phyloP scores from a whole-genome alignment of 495 filamentous ascomycete species.

The Staphylotrichum tortipilum region DNA sequence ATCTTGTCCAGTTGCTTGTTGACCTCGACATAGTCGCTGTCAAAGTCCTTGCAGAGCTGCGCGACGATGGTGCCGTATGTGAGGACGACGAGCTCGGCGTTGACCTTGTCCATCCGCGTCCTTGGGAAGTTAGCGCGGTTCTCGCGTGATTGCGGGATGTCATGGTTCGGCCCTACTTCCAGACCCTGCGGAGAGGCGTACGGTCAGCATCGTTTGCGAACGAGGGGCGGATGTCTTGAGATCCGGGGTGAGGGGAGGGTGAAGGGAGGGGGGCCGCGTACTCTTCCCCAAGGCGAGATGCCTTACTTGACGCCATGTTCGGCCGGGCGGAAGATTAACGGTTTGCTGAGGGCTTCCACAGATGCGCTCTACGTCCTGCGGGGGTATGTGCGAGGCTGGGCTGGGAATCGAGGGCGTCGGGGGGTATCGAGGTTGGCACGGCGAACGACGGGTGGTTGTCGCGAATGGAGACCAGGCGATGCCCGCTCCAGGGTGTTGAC shows the following conservation, averaged over 20 bases:
- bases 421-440: too few species aligned
- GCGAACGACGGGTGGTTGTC: not conserved
- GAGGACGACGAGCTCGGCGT: conserved; percentile 91
- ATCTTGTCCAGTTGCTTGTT: conserved; percentile 98
- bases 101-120: conserved; percentile 60
- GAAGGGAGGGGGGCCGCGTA: too few species aligned
- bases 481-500: not conserved
- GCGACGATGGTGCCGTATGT: conserved; percentile 97
- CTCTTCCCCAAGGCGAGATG: conserved; percentile 94
- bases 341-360: too few species aligned
- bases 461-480: not conserved
- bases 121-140: conserved; percentile 26
- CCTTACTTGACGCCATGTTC: conserved; percentile 76
- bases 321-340: not conserved
- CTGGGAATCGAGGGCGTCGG: too few species aligned
- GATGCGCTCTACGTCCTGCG: too few species aligned
- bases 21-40: conserved; percentile 83
- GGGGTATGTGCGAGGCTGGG: too few species aligned
- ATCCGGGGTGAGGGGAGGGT: not conserved
- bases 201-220: not conserved
- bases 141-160: not conserved
- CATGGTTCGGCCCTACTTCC: conserved; percentile 75
- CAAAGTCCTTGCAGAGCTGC: conserved; percentile 91
- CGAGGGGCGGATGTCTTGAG: not conserved
- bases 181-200: conserved; percentile 54